phyloP scores from a whole-genome alignment of 192 early-diverging fungal species.

The Dissophora globulifera region DNA sequence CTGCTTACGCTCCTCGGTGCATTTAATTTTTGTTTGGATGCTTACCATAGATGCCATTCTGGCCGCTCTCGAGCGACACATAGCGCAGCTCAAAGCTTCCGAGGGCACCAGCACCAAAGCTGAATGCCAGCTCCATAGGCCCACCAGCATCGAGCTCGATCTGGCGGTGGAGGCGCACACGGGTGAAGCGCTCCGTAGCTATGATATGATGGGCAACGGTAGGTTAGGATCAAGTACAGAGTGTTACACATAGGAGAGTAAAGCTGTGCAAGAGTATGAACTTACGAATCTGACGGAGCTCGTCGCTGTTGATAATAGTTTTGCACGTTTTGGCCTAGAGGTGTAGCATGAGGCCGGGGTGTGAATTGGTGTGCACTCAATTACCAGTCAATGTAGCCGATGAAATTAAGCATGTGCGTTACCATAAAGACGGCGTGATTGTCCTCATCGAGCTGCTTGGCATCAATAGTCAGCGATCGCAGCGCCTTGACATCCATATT shows the following conservation, averaged over 20 bases:
- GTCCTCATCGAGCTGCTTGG: slow-evolving; percentile 17
- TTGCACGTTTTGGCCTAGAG: slow-evolving; percentile 16
- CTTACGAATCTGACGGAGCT: slow-evolving; percentile 19
- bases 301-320: slow-evolving; percentile 5
- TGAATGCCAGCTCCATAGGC: slow-evolving; percentile 16
- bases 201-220: neutral
- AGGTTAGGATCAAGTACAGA: too few relatives aligned
- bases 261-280: neutral
- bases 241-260: too few relatives aligned
- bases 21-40: neutral
- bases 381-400: too few relatives aligned
- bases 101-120: slow-evolving; percentile 6
- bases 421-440: slow-evolving; percentile 19
- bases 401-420: too few relatives aligned
- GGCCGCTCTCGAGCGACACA: slow-evolving; percentile 1
- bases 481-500: slow-evolving; percentile 21
- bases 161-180: slow-evolving; percentile 16
- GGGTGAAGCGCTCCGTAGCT: slow-evolving; percentile 17
- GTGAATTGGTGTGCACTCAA: too few relatives aligned
- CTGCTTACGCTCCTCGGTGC: too few relatives aligned
- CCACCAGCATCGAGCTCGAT: slow-evolving; percentile 19
- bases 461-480: slow-evolving; percentile 10
- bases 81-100: slow-evolving; percentile 17
- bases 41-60: slow-evolving; percentile 13
- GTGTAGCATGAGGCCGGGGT: too few relatives aligned